phyloP scores from a whole-genome alignment of 805 yeast species.

The Groenewaldozyma salmanticensis region DNA sequence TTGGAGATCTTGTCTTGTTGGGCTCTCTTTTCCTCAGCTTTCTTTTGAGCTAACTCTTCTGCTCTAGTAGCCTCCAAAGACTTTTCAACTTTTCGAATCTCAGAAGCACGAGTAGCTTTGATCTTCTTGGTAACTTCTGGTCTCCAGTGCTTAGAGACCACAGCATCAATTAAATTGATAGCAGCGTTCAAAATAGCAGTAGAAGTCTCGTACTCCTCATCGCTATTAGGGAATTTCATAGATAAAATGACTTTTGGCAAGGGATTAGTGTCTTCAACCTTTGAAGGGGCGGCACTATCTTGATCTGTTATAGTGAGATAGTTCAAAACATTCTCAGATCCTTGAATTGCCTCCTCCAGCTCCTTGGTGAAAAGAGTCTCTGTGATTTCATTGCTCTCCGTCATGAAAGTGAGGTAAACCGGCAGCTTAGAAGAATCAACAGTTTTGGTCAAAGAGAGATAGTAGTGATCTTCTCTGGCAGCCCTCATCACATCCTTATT shows the following conservation, averaged over 20 bases:
- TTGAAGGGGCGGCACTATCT: conserved; percentile 59
- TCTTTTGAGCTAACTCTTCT: conserved; percentile 62
- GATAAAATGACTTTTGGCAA: conserved; percentile 43
- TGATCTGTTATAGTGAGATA: conserved; percentile 79
- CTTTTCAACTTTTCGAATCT: conserved; percentile 60
- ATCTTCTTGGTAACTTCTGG: conserved; percentile 71
- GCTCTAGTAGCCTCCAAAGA: conserved; percentile 52
- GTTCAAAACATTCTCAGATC: conserved; percentile 41
- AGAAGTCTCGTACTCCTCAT: conserved; percentile 41
- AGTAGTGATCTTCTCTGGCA: conserved; percentile 68
- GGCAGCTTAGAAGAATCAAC: conserved; percentile 67
- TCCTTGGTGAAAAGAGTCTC: conserved; percentile 48
- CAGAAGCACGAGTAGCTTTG: conserved; percentile 66
- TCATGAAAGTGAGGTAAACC: conserved; percentile 71
- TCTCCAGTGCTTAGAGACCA: conserved; percentile 44
- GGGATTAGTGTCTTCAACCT: conserved; percentile 46
- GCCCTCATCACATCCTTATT: conserved; percentile 76
- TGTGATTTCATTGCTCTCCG: conserved; percentile 76
- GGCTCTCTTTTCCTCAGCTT: conserved; percentile 42
- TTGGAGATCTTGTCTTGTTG: conserved; percentile 55
- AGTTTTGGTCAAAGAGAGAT: conserved; percentile 74
- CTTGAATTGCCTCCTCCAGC: conserved; percentile 33
- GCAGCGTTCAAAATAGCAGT: conserved; percentile 44
- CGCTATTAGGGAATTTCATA: conserved; percentile 40
- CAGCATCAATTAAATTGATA: conserved; percentile 50